Percentiles rank a stretch among this genome's conserved stretches.
These are phyloP conservation scores for Rhodomyrtus psidioides DNA, from an alignment of 441 rosid species.

Conservation along the genomic window DNA sequence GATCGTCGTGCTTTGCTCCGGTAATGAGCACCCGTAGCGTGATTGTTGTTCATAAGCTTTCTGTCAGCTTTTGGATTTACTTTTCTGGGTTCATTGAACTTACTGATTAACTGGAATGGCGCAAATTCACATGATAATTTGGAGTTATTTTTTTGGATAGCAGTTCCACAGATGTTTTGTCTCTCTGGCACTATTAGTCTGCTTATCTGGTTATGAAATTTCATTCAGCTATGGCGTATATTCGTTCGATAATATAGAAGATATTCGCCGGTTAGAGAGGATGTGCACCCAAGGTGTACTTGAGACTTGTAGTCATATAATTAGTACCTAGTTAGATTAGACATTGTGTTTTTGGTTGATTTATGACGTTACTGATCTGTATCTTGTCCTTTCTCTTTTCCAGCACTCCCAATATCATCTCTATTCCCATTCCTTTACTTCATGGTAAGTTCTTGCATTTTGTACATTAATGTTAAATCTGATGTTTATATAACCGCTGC, in stretches of 20 bases:
- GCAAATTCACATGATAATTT: too few relatives aligned
- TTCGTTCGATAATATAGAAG: neutral
- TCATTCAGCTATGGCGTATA: neutral
- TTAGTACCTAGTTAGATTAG: neutral
- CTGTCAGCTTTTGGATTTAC: neutral
- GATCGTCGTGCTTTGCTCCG: slow-evolving; percentile 60
- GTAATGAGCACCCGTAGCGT: slow-evolving; percentile 15
- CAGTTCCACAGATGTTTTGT: neutral
- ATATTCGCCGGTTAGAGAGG: neutral
- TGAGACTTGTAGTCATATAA: neutral
- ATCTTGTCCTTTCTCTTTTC: neutral
- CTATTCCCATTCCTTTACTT: slow-evolving; percentile 7
- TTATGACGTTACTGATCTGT: neutral
- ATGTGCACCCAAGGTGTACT: neutral
- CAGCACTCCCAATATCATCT: slow-evolving; percentile 8
- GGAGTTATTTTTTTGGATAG: neutral
- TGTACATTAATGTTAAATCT: neutral
- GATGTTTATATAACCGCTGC: neutral
- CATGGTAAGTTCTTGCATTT: neutral
- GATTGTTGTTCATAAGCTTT: neutral
- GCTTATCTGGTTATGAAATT: neutral
- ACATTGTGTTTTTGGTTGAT: neutral
- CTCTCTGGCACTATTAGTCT: neutral
- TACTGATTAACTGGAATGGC: too few relatives aligned
- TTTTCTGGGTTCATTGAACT: neutral